Conservation (phyloP, 805 yeast genomes). For the Saitoella complicata region DNA sequence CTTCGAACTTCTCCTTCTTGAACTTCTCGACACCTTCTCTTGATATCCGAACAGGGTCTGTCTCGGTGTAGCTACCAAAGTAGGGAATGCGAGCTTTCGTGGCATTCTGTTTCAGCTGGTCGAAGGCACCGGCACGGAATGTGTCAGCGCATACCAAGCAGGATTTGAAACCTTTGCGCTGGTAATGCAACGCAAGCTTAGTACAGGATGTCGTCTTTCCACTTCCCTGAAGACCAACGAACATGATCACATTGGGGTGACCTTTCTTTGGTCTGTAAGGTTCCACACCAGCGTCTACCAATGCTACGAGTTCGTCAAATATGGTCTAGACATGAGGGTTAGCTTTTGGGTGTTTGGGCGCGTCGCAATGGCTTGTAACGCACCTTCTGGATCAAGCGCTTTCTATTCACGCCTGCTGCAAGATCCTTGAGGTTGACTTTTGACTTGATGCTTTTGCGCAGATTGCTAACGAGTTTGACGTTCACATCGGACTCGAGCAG, state of each 20-base stretch:
- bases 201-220: conserved; percentile 98
- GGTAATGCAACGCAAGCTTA: conserved; percentile 85
- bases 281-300: conserved; percentile 51
- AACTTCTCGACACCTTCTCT: conserved; percentile 82
- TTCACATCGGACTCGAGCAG: conserved; percentile 89
- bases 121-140: conserved; percentile 98
- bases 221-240: conserved; percentile 97
- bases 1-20: conserved; percentile 78
- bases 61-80: conserved; percentile 88
- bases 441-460: conserved; percentile 54
- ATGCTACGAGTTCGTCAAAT: conserved; percentile 74
- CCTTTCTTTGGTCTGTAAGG: conserved; percentile 78
- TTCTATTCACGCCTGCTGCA: conserved; percentile 47
- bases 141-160: conserved; percentile 98
- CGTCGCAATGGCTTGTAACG: neutral
- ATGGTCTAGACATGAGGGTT: conserved; percentile 28
- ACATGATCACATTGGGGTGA: conserved; percentile 70
- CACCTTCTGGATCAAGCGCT: conserved; percentile 59
- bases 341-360: too few relatives aligned
- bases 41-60: conserved; percentile 88
- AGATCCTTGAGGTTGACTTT: conserved; percentile 38
- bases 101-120: conserved; percentile 94
- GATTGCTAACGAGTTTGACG: conserved; percentile 58
- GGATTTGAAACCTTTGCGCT: conserved; percentile 81
- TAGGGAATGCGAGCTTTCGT: conserved; percentile 87